Evolutionary conservation across 1,139 yeast genomes (phyloP).

Genomic region (Pichia sp.): DNA sequence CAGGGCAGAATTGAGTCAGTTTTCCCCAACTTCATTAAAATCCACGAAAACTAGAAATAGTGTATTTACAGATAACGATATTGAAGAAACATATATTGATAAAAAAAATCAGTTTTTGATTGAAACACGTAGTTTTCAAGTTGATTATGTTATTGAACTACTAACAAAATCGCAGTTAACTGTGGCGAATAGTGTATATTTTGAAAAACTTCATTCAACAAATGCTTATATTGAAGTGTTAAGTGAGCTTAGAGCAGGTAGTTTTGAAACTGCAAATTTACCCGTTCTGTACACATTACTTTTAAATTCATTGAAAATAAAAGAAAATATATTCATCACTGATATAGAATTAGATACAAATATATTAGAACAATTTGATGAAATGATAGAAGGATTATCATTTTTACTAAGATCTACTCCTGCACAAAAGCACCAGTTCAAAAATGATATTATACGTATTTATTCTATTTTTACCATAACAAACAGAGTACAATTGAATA

Average conservation of each 20-base stretch:
- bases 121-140: conserved; percentile 13
- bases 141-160: conserved; percentile 10
- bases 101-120: conserved; percentile 11
- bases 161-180: conserved; percentile 10
- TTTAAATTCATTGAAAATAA: conserved; percentile 16
- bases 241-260: conserved; percentile 20
- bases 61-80: neutral
- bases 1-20: conserved; percentile 18
- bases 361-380: conserved; percentile 1
- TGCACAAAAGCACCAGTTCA: conserved; percentile 6
- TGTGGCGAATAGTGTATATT: conserved; percentile 17
- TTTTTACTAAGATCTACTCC: conserved; percentile 8
- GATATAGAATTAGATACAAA: neutral
- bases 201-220: conserved; percentile 18
- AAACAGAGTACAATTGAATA: neutral
- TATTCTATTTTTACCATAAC: conserved; percentile 5
- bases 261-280: conserved; percentile 18
- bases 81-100: neutral
- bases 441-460: conserved; percentile 10
- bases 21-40: conserved; percentile 18
- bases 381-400: conserved; percentile 2
- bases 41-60: neutral
- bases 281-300: conserved; percentile 18
- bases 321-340: conserved; percentile 6
- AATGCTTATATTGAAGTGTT: conserved; percentile 20